Evolutionary conservation across 75 land plant genomes (phyloP), one percentile per base, ranked within the genome.

Genomic region (Chamaecyparis obtusa): DNA sequence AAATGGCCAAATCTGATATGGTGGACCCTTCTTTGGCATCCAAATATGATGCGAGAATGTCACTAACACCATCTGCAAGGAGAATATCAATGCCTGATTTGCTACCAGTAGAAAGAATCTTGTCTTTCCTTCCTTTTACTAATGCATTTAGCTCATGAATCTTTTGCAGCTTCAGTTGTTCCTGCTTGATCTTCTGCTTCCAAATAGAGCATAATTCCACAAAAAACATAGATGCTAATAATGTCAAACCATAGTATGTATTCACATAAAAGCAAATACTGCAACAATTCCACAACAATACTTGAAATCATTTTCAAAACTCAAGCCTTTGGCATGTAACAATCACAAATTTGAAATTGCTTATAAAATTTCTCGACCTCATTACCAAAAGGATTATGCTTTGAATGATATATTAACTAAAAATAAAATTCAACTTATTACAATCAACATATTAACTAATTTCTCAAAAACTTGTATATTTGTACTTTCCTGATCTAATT

Each of bases 1-100:
- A 91, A 57, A 91, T 91, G 7, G 87, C 91, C 43, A 87, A 88
- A 87, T 90, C 89, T 54, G 92, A 87, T 14, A 91, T 86, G 13
- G 84, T 80, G 35, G 84, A 85, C 36, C 89, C 84, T 36, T 57
- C 79, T 41, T 90, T 87, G 33, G 81, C 55, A 83, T 90, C 91
- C 27, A 91, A 77, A 14, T 83, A 41, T 85, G 91, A 87, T 80
- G 91, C 92, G 32, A 91, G 83, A 72, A 88, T 83, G 72, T 90
- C 92, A 56, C 87, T 80, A 84, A 89, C 81, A 86, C 85, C 86
- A 36, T 46, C 88, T 69, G 78, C 57, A 74, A 90, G 60, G 15
- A 91, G 85, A 67, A 88, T 33, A 48, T 91, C 87, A 74, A 88
- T 76, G 11, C 89, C 89, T 48, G 75, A 77, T 82, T 88, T 86